Evolutionary conservation across 495 filamentous ascomycete species (phyloP), one percentile per base, ranked within the genome.

Genomic region (Sordaria brevicollis): DNA sequence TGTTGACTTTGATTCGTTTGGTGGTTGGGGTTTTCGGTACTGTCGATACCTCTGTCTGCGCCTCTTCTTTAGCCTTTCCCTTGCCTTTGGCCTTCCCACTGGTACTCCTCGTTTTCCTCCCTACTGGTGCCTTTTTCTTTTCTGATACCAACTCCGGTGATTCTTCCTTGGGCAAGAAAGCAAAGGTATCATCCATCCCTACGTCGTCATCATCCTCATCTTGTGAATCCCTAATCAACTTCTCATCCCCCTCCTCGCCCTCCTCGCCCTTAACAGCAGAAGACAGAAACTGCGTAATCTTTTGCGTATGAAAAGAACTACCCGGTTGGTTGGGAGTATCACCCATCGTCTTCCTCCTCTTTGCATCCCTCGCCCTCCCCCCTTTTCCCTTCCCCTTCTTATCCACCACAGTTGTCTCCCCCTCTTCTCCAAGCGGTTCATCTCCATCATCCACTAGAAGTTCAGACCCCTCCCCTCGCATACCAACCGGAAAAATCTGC

Each of bases 261-360:
- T 66, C 29, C 11, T 41, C 41, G 43, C 70, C 71, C 71, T 76
- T 75, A n/a, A n/a, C n/a, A n/a, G n/a, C 49, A 11, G 36, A 62
- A n/a, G 79, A 74, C 31, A 81, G 34, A 11, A 83, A 73, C 70
- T 84, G 82, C 2, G 82, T 84, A 13, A 84, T 66, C 2, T 81
- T 84, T 68, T 83, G 81, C 0, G 81, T 83, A 38, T 83, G 77
- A 36, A 81, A 82, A 17, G 79, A 80, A 5, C 75, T 75, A 15
- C 5, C 33, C 49, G 25, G 49, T n/a, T n/a, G n/a, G 29, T 65
- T 73, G 13, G 78, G 71, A 6, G 71, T 70, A 68, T 85, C 81
- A 65, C 82, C 82, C 34, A 80, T 70, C 10, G 83, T 85, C 77
- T 82, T 86, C 29, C 83, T 79, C 41, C 76, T 71, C 71, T 57